Base-by-base conservation (phyloP, 495 filamentous ascomycete species). In the Penicillium antarcticum region DNA sequence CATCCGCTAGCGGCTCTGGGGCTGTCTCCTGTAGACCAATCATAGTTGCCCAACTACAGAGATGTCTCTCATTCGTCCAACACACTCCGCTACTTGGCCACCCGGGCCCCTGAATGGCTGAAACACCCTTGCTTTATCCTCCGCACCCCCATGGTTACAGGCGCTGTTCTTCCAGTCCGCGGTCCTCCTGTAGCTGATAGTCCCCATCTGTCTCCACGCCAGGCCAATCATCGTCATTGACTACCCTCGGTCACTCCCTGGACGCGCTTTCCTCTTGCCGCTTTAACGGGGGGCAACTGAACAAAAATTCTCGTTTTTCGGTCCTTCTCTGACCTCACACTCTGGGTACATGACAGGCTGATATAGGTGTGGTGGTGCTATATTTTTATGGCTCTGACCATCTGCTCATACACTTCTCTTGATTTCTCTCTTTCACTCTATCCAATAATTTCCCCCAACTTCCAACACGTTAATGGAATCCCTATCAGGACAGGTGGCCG, bases 231-330 rank as follows among this genome's bases (percentile, higher is more conserved):
- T 40, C 48, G 46, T 50, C 51, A 41, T 42, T 52, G 35, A 35
- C 50, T 55, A 52, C 48, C 52, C 62, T 61, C 56, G 56, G 55
- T 55, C 55, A 53, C 53, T 67, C 61, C 59, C 53, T 61, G 60
- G 61, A 70, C 61, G 60, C 64, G 68, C 67, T 60, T 56, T 56
- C 46, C 53, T 60, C 58, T 70, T 53, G 70, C 65, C 62, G 66
- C 72, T 73, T 77, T 75, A 70, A 63, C 56, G 48, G 49, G 62
- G 52, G 55, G 54, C 55, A 63, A 65, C 56, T 70, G 75, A 77
- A 73, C 72, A 67, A 76, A 67, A 66, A 67, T 63, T 65, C 60
- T 57, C 56, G 52, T 50, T 51, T 42, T 52, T 53, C 53, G 45
- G 55, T 40, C 60, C 51, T 65, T 58, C 63, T 45, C 43, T 42